Conservation (phyloP, 768 basidiomycete species). For the Lactarius trivialis region DNA sequence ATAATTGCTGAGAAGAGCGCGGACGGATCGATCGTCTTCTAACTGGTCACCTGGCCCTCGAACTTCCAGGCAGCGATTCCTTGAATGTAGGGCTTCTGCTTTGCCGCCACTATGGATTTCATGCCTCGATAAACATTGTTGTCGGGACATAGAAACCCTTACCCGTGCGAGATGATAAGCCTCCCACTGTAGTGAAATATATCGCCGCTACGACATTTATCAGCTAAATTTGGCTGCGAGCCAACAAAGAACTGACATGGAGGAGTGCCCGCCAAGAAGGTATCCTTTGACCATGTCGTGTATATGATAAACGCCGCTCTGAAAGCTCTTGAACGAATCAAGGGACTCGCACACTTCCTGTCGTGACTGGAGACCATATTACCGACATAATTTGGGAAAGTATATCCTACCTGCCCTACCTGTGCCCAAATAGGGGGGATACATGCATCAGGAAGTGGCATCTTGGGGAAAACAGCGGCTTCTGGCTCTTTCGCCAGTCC, state of each 20-base stretch:
- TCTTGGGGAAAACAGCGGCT: conserved; percentile 21
- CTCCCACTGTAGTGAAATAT: conserved; percentile 55
- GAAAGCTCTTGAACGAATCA: conserved; percentile 69
- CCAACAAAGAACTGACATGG: conserved; percentile 41
- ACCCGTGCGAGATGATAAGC: conserved; percentile 84
- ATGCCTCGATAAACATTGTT: not conserved
- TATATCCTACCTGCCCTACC: conserved; percentile 27
- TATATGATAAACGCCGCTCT: conserved; percentile 68
- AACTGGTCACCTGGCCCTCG: conserved; percentile 57
- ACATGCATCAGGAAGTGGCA: conserved; percentile 22
- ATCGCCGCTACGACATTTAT: conserved; percentile 52
- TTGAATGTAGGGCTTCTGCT: conserved; percentile 47
- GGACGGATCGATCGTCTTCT: conserved; percentile 62
- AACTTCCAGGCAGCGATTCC: conserved; percentile 35
- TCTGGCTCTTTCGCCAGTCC: not conserved
- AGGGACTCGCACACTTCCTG: conserved; percentile 82
- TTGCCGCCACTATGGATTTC: conserved; percentile 54
- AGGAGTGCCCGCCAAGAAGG: conserved; percentile 62
- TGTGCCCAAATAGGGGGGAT: conserved; percentile 41
- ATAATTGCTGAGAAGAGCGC: conserved; percentile 57
- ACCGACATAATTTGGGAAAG: not conserved
- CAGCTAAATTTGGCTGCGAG: conserved; percentile 11
- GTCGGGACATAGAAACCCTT: conserved; percentile 22
- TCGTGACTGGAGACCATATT: conserved; percentile 47
- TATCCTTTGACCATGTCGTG: conserved; percentile 65